phyloP scores from a whole-genome alignment of 805 yeast genomes.

The Tetrapisispora fleetii region DNA sequence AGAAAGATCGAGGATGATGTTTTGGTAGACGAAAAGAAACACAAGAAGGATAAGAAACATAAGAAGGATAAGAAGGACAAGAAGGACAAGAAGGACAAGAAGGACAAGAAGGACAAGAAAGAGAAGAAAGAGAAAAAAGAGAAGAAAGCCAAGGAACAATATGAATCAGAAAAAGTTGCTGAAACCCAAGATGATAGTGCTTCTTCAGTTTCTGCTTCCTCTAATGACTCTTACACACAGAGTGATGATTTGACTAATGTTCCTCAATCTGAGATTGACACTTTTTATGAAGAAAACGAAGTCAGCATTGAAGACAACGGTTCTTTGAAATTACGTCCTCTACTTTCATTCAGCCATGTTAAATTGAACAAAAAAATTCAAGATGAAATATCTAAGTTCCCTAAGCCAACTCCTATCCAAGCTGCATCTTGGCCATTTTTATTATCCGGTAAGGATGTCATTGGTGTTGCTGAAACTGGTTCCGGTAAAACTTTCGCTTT shows the following conservation, averaged over 20 bases:
- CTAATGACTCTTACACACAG: conserved; percentile 30
- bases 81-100: conserved; percentile 27
- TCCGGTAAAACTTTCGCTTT: conserved; percentile 97
- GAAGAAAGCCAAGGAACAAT: conserved; percentile 27
- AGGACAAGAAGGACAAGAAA: conserved; percentile 25
- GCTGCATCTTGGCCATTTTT: conserved; percentile 91
- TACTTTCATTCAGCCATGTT: conserved; percentile 56
- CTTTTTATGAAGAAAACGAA: conserved; percentile 59
- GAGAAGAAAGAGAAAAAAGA: conserved; percentile 27
- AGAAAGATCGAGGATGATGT: conserved; percentile 30
- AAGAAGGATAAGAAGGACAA: conserved; percentile 29
- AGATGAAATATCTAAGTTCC: conserved; percentile 57
- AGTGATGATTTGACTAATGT: conserved; percentile 32
- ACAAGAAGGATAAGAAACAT: conserved; percentile 27
- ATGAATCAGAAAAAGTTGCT: conserved; percentile 19
- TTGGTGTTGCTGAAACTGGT: conserved; percentile 98
- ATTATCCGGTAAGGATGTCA: conserved; percentile 67
- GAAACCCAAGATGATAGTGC: conserved; percentile 2
- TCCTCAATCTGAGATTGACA: conserved; percentile 47
- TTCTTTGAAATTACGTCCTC: conserved; percentile 49
- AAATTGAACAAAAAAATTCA: conserved; percentile 46
- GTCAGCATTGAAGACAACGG: conserved; percentile 68
- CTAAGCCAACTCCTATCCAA: conserved; percentile 93
- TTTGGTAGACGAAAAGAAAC: conserved; percentile 23
- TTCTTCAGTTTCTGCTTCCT: neutral